Base-by-base conservation (phyloP, 2,329 filamentous ascomycete genomes). In the Fusarium pseudoanthophilum region DNA sequence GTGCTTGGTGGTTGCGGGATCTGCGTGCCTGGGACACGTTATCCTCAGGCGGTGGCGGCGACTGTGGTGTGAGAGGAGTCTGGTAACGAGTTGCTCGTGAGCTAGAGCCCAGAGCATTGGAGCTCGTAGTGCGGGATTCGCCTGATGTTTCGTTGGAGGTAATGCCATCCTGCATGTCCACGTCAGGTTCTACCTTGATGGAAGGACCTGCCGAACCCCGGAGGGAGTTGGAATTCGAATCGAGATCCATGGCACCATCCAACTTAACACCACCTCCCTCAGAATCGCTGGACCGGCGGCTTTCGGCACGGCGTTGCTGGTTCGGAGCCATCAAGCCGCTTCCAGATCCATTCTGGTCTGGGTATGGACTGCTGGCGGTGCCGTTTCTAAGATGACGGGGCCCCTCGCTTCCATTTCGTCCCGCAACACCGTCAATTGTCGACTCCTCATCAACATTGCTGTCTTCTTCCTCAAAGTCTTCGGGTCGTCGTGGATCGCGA, bases 401-500 rank as follows among this genome's bases (percentile, higher is more conserved):
- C 14, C 62, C 64, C 52, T 71, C 51, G 24, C 45, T 63, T 30
- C 45, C 34, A 24, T 40, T 43, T 30, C 26, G 40, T 11, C 40
- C 59, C 34, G 39, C 37, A 26, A 40, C 46, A 11, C 26, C 65
- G n/a, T 65, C 67, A 20, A 60, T 42, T 42, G 46, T 51, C 21
- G 43, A 56, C 55, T 73, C 71, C 26, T 56, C 67, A 18, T 69
- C 68, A 80, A 75, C 87, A 80, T 83, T 80, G 13, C 81, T 82
- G 16, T 83, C 81, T 15, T 85, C 82, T 24, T 81, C 80, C 45
- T 84, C 80, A 16, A 86, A 82, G 57, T 89, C 86, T 61, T 88
- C 87, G 34, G 86, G 87, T 63, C 87, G 84, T 36, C 92, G 87
- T 24, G 93, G 93, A 79, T 96, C 92, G 60, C 93, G 88, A 78